Base-by-base conservation (phyloP, 73 alveolate genomes). In the Paraurostyla sp. region DNA sequence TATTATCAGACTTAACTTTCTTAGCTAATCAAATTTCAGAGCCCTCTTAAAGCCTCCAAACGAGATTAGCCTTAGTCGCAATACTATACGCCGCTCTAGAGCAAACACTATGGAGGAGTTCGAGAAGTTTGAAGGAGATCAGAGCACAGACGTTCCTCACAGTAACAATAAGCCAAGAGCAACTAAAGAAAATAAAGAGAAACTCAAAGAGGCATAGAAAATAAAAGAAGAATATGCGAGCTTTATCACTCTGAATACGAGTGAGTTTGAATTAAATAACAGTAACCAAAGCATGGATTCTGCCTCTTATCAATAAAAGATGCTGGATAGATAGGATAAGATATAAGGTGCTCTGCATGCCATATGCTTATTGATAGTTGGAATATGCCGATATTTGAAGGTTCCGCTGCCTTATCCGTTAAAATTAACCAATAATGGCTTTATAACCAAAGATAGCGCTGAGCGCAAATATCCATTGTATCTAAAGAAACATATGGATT, bases 21-120 rank as follows among this genome's bases (percentile, higher is more conserved):
- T n/a, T n/a, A n/a, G n/a, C n/a, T n/a, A n/a, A n/a, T n/a, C n/a
- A n/a, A n/a, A n/a, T n/a, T n/a, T n/a, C n/a, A n/a, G n/a, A n/a
- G n/a, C n/a, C n/a, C n/a, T n/a, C n/a, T n/a, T n/a, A n/a, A n/a
- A n/a, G n/a, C n/a, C n/a, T n/a, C n/a, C n/a, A n/a, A n/a, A n/a
- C n/a, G n/a, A n/a, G n/a, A n/a, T n/a, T n/a, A n/a, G n/a, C n/a
- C n/a, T n/a, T n/a, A n/a, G n/a, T n/a, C n/a, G n/a, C n/a, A n/a
- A n/a, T n/a, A n/a, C n/a, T n/a, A n/a, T n/a, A n/a, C n/a, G n/a
- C n/a, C 45, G 78, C 7, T 60, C 78, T 60, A 7, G 78, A 9
- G 78, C 84, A 4, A 69, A 69, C 40, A 69, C 84, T 9, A n/a
- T 41, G 58, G 84, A 69, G 7, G 84, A 69, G 40, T 69, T 69